Percentiles rank a stretch among this genome's conserved stretches.
Conservation (phyloP, 345 rosid genomes). For the Viola odorata region DNA sequence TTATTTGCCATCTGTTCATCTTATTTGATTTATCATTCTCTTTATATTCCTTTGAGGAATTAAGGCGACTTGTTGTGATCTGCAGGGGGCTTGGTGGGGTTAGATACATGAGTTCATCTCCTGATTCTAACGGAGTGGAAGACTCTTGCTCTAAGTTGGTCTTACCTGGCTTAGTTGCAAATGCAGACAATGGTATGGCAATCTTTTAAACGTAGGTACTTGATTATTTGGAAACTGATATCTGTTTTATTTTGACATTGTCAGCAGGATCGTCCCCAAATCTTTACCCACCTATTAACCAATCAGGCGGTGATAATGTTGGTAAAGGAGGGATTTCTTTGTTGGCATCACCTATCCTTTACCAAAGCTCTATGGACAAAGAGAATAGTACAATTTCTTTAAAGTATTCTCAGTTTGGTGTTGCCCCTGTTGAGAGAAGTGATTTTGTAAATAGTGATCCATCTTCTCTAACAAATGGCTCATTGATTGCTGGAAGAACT, state of each 20-base stretch:
- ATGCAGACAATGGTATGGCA: constrained; percentile 39
- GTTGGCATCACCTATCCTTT: constrained; percentile 30
- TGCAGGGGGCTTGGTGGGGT: constrained; percentile 35
- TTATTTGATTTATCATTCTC: no score
- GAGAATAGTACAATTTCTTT: constrained; percentile 32
- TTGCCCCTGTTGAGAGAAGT: constrained; percentile 34
- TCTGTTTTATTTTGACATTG: constrained; percentile 13
- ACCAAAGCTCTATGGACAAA: constrained; percentile 33
- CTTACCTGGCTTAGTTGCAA: constrained; percentile 29
- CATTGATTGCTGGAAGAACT: constrained; percentile 48
- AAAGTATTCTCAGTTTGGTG: constrained; percentile 36
- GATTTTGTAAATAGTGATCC: constrained; percentile 31
- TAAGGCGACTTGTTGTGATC: neutral
- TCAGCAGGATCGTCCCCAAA: constrained; percentile 46
- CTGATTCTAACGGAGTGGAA: constrained; percentile 26
- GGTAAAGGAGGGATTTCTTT: constrained; percentile 31
- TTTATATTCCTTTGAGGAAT: no score
- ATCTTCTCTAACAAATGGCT: constrained; percentile 38
- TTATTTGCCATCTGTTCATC: no score
- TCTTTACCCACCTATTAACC: constrained; percentile 31
- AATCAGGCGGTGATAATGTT: constrained; percentile 21
- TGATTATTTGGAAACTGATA: neutral
- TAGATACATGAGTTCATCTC: constrained; percentile 23
- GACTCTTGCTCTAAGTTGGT: constrained; percentile 36
- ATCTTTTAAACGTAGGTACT: neutral